Conservation (phyloP, 441 rosid species). For the Theobroma grandiflorum region DNA sequence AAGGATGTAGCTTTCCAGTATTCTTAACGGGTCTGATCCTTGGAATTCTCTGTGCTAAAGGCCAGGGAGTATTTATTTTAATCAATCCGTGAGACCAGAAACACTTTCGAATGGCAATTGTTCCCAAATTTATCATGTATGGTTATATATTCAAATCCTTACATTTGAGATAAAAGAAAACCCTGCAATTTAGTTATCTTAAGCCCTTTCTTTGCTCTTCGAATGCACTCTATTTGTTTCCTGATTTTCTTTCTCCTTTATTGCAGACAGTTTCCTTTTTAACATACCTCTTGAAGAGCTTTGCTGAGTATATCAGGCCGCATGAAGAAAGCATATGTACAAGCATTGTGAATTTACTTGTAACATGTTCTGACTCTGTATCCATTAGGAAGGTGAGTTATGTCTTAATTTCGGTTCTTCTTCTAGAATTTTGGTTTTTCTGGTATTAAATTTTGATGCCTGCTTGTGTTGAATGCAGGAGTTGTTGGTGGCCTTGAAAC, state of each 20-base stretch:
- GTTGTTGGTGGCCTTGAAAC: conserved; percentile 91
- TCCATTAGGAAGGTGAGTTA: conserved; percentile 86
- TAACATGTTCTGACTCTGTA: conserved; percentile 96
- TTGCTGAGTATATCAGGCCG: conserved; percentile 91
- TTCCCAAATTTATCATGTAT: not conserved
- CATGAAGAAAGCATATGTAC: conserved; percentile 97
- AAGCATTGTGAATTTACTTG: conserved; percentile 98
- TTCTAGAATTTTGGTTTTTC: conserved; percentile 18
- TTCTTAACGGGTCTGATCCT: not conserved
- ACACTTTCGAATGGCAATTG: not conserved
- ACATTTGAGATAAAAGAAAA: not conserved
- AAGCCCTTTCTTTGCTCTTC: conserved; percentile 17
- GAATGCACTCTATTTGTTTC: conserved; percentile 6
- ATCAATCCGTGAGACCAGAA: not conserved
- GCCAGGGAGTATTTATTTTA: not conserved
- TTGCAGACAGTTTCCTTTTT: conserved; percentile 98
- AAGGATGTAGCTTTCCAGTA: not conserved
- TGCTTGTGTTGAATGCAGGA: conserved; percentile 68
- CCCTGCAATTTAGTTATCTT: conserved; percentile 19
- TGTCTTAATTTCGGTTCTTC: conserved; percentile 16
- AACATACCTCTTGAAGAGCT: conserved; percentile 97
- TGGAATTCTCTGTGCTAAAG: not conserved
- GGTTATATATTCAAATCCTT: not conserved
- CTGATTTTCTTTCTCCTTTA: conserved; percentile 33
- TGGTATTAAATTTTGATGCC: conserved; percentile 30